Base-by-base conservation (phyloP, 2,329 filamentous ascomycete genomes). In the Trematosphaeria pertusa region DNA sequence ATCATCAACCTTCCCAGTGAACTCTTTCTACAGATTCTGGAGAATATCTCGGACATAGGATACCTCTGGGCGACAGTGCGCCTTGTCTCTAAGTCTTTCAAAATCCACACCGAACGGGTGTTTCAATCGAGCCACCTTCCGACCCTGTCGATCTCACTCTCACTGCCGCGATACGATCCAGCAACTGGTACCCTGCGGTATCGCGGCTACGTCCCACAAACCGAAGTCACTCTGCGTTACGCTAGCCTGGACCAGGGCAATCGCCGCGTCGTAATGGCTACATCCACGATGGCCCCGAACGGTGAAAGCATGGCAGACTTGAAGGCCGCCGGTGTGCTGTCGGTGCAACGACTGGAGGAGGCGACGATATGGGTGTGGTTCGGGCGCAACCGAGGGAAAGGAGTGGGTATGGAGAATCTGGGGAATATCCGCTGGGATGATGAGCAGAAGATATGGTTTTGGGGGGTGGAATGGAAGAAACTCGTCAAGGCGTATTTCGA, bases 11-110 rank as follows among this genome's bases (percentile, higher is more conserved):
- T 61, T 2, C 54, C 56, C 5, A 37, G 41, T 3, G 60, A 63
- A 32, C 30, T 61, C 36, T 62, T 54, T 57, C 40, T 61, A 11
- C 43, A 57, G 11, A 50, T 61, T 26, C 34, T 62, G 5, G 56
- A 55, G 31, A 12, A 49, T 14, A 28, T 18, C 33, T 22, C 7
- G 30, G 51, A 56, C 24, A 28, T 42, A 21, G 35, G 46, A 14
- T 46, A 63, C 24, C 52, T 64, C 8, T 64, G 61, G 58, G 40
- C 40, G 1, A 43, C 41, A 3, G 46, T 64, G 2, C 61, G 57
- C 17, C 48, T 41, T n/a, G 41, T 58, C 1, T 61, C 60, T 4
- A 47, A 32, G n/a, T 21, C 31, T 1, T 52, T 53, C 43, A 53
- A 43, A 46, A 38, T 57, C 14, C 46, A 46, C 19, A 52, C 60